Evolutionary conservation across 768 basidiomycete species (phyloP), one percentile per base, ranked within the genome.

Genomic region (Lactarius pseudohatsudake): DNA sequence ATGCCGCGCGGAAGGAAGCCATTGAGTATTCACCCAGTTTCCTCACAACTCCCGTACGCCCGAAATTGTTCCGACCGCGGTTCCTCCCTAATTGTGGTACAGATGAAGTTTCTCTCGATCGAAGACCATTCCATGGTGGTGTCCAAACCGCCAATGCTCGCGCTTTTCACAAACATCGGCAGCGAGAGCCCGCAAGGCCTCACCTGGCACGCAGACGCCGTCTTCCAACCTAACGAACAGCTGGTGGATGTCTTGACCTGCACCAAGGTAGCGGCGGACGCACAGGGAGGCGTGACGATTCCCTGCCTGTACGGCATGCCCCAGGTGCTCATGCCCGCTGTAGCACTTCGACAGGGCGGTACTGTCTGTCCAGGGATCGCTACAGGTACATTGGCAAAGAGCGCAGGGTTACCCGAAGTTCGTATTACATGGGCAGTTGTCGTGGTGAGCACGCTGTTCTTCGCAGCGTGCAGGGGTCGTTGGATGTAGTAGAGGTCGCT

Each of bases 201-300:
- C 30, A 73, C 66, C 30, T 86, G 84, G 84, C 79, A 73, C 26
- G 78, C 85, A 43, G 77, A 77, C 5, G 73, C 75, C n/a, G 68
- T 79, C 11, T 86, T 81, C 76, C 65, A 73, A 28, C 70, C 74
- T 1, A 76, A 77, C 60, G 79, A 83, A 70, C 72, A 60, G 38
- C 76, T 88, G 9, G 79, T 87, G 38, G 85, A 88, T 66, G 79
- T 84, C 32, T 70, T 88, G 36, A 82, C 80, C 9, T 88, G 87
- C 72, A 76, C 69, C 30, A 72, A 69, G 56, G 70, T 81, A 34
- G 69, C 67, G 2, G 78, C 80, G 9, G 78, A 77, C 62, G 71
- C 72, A 5, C 75, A 77, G 28, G 86, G 84, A 6, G 79, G 78
- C 15, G 72, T 85, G 59, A 72, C 64, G 32, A 76, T 81, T 13